Conservation (phyloP, 202 grass and related monocot species). For the Zoysia matrella region DNA sequence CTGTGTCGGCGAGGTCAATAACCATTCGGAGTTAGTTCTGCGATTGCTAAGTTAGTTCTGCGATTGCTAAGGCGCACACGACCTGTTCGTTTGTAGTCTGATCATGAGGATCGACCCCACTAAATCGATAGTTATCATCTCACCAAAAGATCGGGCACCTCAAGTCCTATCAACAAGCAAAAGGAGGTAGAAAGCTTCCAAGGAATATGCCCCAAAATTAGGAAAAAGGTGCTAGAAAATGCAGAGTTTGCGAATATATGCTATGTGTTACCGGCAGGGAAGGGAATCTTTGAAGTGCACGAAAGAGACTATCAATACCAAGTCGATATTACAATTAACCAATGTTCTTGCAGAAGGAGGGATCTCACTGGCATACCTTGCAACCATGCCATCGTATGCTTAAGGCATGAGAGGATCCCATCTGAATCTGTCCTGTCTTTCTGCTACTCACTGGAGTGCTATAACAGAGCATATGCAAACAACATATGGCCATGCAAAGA, state of each 20-base stretch:
- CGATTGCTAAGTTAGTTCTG: too few species aligned
- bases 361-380: not conserved
- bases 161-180: not conserved
- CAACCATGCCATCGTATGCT: not conserved
- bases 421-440: not conserved
- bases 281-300: not conserved
- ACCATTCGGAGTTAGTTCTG: too few species aligned
- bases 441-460: not conserved
- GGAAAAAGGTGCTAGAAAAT: not conserved
- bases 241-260: not conserved
- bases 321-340: not conserved
- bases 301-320: not conserved
- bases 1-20: too few species aligned
- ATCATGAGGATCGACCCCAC: too few species aligned
- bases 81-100: too few species aligned
- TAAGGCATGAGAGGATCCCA: not conserved
- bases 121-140: too few species aligned
- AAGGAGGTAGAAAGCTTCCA: not conserved
- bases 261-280: not conserved
- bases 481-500: not conserved
- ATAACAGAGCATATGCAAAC: not conserved
- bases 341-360: not conserved
- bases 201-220: not conserved
- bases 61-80: too few species aligned
- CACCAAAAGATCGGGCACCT: too few species aligned